phyloP scores from a whole-genome alignment of 2,329 filamentous ascomycete genomes.

The Beauveria bassiana region DNA sequence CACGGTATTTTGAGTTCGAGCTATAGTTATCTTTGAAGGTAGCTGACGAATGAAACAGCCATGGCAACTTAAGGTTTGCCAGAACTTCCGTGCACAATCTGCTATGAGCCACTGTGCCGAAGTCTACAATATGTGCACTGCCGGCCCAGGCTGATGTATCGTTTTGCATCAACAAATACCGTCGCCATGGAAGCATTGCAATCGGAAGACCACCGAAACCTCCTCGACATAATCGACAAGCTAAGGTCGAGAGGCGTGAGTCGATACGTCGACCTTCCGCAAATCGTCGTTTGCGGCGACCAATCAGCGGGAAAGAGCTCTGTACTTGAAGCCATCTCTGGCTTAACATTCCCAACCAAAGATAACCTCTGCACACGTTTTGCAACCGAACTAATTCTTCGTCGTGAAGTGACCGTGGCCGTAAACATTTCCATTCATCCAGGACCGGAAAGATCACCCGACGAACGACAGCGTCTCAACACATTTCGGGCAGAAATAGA shows the following conservation, averaged over 20 bases:
- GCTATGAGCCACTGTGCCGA: too few relatives aligned
- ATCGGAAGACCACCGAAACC: constrained; percentile 25
- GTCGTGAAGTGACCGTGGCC: constrained; percentile 28
- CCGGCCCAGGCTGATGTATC: too few relatives aligned
- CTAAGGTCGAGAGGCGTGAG: constrained; percentile 30
- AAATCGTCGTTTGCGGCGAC: constrained; percentile 52
- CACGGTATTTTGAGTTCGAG: too few relatives aligned
- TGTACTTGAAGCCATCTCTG: constrained; percentile 56
- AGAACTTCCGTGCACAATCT: too few relatives aligned
- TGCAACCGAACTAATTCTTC: constrained; percentile 53
- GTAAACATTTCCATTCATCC: constrained; percentile 28
- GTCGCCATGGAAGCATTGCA: background rate
- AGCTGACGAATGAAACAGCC: too few relatives aligned
- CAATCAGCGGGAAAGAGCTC: constrained; percentile 59
- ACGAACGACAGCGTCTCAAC: constrained; percentile 19
- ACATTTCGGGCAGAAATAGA: constrained; percentile 19
- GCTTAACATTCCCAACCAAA: constrained; percentile 51
- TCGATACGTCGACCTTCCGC: constrained; percentile 32
- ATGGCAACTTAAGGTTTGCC: too few relatives aligned
- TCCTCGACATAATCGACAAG: constrained; percentile 32
- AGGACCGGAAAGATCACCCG: constrained; percentile 19
- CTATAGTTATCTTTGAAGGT: too few relatives aligned
- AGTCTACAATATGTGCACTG: too few relatives aligned
- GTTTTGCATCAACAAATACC: background rate
- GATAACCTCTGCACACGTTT: constrained; percentile 55